These are phyloP conservation scores for Shiraia sp. DNA, from an alignment of 2,329 filamentous ascomycete species.

Conservation along the genomic window DNA sequence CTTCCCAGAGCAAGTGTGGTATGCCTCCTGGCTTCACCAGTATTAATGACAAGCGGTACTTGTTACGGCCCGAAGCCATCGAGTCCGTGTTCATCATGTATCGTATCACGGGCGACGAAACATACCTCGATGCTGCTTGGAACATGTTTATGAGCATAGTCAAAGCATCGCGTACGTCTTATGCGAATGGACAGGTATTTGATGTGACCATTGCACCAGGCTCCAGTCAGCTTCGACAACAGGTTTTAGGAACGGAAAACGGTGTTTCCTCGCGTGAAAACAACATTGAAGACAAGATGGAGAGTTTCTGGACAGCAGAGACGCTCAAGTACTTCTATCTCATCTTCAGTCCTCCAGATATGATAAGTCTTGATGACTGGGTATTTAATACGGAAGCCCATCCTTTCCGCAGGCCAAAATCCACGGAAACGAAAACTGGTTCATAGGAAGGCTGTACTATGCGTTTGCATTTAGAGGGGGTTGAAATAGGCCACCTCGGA, in stretches of 20 bases:
- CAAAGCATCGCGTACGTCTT: constrained; percentile 43
- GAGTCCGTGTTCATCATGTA: constrained; percentile 65
- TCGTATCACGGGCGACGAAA: constrained; percentile 59
- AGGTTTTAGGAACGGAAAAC: constrained; percentile 2
- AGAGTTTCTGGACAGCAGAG: constrained; percentile 55
- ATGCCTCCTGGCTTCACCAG: constrained; percentile 47
- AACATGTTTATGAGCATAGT: constrained; percentile 52
- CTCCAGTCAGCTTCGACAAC: constrained; percentile 3
- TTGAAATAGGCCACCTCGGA: too few relatives aligned
- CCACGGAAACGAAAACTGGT: too few relatives aligned
- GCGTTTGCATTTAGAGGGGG: too few relatives aligned
- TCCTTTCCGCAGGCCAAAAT: too few relatives aligned
- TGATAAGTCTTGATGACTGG: constrained; percentile 52
- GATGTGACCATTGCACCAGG: constrained; percentile 44
- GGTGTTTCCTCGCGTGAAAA: constrained; percentile 9
- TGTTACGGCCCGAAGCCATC: constrained; percentile 60
- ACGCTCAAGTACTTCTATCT: constrained; percentile 57
- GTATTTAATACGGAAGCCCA: too few relatives aligned
- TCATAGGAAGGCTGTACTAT: too few relatives aligned
- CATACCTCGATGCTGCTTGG: constrained; percentile 51
- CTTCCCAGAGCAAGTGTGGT: constrained; percentile 17
- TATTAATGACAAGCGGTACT: constrained; percentile 49
- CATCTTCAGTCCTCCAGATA: constrained; percentile 49
- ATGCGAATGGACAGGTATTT: constrained; percentile 50
- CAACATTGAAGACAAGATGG: constrained; percentile 41